Evolutionary conservation across 108 stramenopile genomes (phyloP).

Genomic region (Cyclotella choctawhatcheeana): DNA sequence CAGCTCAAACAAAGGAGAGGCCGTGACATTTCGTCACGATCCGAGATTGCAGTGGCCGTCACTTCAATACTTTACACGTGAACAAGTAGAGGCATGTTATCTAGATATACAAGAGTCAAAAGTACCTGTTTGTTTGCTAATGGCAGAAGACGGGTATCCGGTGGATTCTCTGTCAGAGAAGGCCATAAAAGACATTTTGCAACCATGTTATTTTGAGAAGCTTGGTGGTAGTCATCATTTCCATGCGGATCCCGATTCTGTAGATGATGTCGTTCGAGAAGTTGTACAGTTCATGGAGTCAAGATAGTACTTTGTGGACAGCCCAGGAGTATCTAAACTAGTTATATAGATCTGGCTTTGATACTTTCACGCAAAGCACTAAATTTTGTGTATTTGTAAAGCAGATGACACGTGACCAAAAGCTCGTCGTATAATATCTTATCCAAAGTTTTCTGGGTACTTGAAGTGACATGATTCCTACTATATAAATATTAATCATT

Average conservation of each 20-base stretch:
- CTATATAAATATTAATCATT: no score
- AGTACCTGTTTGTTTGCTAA: slow-evolving; percentile 52
- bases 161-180: slow-evolving; percentile 28
- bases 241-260: slow-evolving; percentile 83
- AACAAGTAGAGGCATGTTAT: slow-evolving; percentile 67
- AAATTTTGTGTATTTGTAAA: no score
- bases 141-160: slow-evolving; percentile 84
- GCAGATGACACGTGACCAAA: no score
- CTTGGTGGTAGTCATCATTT: slow-evolving; percentile 85
- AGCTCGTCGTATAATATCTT: no score
- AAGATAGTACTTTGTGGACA: no score
- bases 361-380: no score
- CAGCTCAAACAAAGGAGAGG: slow-evolving; percentile 12
- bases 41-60: slow-evolving; percentile 80
- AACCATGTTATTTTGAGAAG: slow-evolving; percentile 38
- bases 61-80: slow-evolving; percentile 69
- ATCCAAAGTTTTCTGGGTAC: no score
- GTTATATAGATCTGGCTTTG: no score
- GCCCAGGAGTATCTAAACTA: no score
- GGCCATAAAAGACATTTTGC: slow-evolving; percentile 45
- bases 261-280: slow-evolving; percentile 51
- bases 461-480: no score
- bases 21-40: slow-evolving; percentile 76
- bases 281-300: slow-evolving; percentile 45
- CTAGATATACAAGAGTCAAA: slow-evolving; percentile 50